Percentiles rank a stretch among this genome's conserved stretches.
phyloP scores from a whole-genome alignment of 352 stramenopile genomes.

The Globisporangium abappressorium region DNA sequence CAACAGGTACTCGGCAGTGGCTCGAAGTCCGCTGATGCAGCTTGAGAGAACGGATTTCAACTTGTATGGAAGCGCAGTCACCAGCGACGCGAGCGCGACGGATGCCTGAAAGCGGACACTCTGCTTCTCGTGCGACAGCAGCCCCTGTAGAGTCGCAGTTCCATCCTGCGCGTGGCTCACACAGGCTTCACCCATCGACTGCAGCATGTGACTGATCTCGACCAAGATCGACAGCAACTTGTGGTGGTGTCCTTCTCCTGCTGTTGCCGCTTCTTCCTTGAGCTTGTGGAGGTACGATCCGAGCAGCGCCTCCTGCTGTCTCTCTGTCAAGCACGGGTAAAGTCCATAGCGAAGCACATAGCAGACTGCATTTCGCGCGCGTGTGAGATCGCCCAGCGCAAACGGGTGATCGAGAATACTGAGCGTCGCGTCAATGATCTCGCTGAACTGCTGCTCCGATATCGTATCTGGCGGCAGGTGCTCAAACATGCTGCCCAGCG shows the following conservation, averaged over 20 bases:
- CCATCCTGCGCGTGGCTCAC: conserved; percentile 43
- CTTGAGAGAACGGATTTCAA: conserved; percentile 43
- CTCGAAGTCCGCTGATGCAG: conserved; percentile 41
- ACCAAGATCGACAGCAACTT: conserved; percentile 59
- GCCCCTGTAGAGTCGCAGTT: conserved; percentile 34
- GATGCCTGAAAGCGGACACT: conserved; percentile 70
- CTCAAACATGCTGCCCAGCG: conserved; percentile 77
- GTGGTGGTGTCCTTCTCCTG: conserved; percentile 51
- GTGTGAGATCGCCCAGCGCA: conserved; percentile 62
- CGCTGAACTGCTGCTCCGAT: conserved; percentile 52
- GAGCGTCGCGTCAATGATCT: conserved; percentile 65
- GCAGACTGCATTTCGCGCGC: conserved; percentile 75
- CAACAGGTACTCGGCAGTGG: conserved; percentile 36
- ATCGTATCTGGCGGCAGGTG: conserved; percentile 60
- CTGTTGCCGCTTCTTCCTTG: conserved; percentile 32
- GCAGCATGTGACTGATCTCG: conserved; percentile 64
- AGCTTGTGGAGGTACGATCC: conserved; percentile 58
- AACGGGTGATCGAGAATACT: conserved; percentile 74
- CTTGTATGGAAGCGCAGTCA: conserved; percentile 65
- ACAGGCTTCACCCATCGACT: conserved; percentile 62
- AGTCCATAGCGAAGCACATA: conserved; percentile 74
- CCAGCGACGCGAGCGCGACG: conserved; percentile 57
- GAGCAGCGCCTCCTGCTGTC: conserved; percentile 59
- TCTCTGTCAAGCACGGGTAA: conserved; percentile 57
- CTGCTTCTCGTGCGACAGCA: conserved; percentile 69